Evolutionary conservation across 2,329 filamentous ascomycete genomes (phyloP).

Genomic region (Westerdykella ornata): DNA sequence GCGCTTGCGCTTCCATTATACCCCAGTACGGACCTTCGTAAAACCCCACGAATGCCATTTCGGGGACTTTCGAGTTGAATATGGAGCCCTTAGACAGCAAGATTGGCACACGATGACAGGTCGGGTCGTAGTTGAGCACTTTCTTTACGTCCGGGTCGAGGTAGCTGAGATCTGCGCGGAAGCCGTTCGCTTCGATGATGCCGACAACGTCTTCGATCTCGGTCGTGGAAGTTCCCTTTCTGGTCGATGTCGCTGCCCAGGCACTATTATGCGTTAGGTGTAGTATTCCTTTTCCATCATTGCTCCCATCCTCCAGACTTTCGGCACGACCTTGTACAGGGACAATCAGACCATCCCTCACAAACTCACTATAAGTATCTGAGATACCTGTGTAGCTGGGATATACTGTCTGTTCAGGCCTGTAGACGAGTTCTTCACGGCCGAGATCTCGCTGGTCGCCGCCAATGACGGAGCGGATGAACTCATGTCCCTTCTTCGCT

Average conservation of each 20-base stretch:
- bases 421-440: conserved; percentile 32
- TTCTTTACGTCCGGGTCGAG: conserved; percentile 53
- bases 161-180: conserved; percentile 58
- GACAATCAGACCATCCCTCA: conserved; percentile 52
- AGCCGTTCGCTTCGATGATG: conserved; percentile 70
- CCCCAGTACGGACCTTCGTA: conserved; percentile 83
- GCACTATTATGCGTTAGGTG: neutral
- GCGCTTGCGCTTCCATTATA: conserved; percentile 79
- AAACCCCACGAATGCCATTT: conserved; percentile 72
- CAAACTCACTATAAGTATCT: conserved; percentile 67
- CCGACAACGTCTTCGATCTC: conserved; percentile 54
- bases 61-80: conserved; percentile 53
- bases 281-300: neutral
- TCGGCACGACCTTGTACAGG: conserved; percentile 36
- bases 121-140: conserved; percentile 54
- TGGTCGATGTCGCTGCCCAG: neutral
- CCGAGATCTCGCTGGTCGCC: conserved; percentile 40
- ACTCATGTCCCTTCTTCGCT: conserved; percentile 50
- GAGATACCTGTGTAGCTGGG: conserved; percentile 63
- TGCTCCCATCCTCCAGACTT: conserved; percentile 8
- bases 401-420: conserved; percentile 41
- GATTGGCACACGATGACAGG: conserved; percentile 49
- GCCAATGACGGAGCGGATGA: conserved; percentile 40
- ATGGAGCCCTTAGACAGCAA: conserved; percentile 64
- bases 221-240: neutral